Evolutionary conservation across 108 stramenopile genomes (phyloP).

Genomic region (Skeletonema menzelii): DNA sequence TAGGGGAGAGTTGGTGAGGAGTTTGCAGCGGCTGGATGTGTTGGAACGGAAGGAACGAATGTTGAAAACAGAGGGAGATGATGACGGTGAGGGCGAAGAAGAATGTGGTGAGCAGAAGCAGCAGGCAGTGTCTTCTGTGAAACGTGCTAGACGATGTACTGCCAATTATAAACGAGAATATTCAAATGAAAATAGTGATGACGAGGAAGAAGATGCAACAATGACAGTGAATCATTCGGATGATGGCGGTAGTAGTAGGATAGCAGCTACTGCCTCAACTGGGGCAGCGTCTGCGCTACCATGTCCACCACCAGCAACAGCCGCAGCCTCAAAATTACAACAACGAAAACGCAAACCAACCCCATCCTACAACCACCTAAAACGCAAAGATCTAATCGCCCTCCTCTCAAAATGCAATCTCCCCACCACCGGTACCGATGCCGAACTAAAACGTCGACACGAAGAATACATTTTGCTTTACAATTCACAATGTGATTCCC

Average conservation of each 20-base stretch:
- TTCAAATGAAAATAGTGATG: slow-evolving; percentile 18
- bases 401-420: slow-evolving; percentile 51
- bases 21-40: not conserved
- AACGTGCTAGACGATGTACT: slow-evolving; percentile 14
- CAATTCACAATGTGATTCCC: slow-evolving; percentile 63
- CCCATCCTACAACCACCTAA: slow-evolving; percentile 38
- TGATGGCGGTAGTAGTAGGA: too few relatives aligned
- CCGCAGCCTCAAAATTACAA: not conserved
- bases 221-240: not conserved
- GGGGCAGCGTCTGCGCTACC: not conserved
- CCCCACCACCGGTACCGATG: slow-evolving; percentile 40
- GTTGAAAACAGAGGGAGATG: not conserved
- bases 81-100: not conserved
- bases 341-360: slow-evolving; percentile 12
- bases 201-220: slow-evolving; percentile 1
- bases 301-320: not conserved
- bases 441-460: slow-evolving; percentile 51
- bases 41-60: too few relatives aligned
- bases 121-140: not conserved
- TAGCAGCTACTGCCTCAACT: not conserved
- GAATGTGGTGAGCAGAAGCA: not conserved
- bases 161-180: not conserved
- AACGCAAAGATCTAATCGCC: slow-evolving; percentile 41
- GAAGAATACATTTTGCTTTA: slow-evolving; percentile 48
- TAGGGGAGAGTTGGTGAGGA: not conserved